phyloP scores from a whole-genome alignment of 78 protist genomes.

The Dictyostelium intermedium region DNA sequence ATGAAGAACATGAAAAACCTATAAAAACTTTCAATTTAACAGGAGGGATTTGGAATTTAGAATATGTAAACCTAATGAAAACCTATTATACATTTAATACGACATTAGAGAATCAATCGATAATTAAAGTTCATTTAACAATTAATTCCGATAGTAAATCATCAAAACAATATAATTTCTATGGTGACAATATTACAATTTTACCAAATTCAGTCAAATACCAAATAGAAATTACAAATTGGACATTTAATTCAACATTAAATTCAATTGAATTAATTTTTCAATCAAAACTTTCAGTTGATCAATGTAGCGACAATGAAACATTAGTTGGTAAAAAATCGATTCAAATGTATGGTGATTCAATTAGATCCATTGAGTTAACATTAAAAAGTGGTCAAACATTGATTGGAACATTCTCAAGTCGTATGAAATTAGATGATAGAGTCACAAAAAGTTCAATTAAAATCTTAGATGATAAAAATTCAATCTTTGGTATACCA shows the following conservation, averaged over 20 bases:
- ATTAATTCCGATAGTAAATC: not conserved
- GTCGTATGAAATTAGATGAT: not conserved
- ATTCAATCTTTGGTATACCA: not conserved
- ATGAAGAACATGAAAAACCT: not conserved
- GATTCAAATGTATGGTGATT: slow-evolving; percentile 12
- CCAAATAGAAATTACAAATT: not conserved
- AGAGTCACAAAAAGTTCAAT: not conserved
- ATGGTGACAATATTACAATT: not conserved
- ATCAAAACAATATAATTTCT: not conserved
- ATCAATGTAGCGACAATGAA: not conserved
- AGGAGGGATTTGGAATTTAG: not conserved
- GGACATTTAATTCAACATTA: not conserved
- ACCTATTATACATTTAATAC: not conserved
- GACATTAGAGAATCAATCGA: not conserved
- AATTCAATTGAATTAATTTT: slow-evolving; percentile 19
- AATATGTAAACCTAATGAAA: not conserved
- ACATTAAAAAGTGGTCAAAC: not conserved
- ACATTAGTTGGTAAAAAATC: not conserved
- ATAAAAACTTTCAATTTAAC: not conserved
- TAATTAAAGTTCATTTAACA: not conserved
- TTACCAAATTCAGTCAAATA: slow-evolving; percentile 26
- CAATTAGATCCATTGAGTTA: not conserved
- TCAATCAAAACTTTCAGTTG: not conserved
- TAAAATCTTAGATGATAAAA: not conserved
- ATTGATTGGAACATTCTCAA: not conserved